Base-by-base conservation (phyloP, 257 asterid genomes). In the Striga asiatica region DNA sequence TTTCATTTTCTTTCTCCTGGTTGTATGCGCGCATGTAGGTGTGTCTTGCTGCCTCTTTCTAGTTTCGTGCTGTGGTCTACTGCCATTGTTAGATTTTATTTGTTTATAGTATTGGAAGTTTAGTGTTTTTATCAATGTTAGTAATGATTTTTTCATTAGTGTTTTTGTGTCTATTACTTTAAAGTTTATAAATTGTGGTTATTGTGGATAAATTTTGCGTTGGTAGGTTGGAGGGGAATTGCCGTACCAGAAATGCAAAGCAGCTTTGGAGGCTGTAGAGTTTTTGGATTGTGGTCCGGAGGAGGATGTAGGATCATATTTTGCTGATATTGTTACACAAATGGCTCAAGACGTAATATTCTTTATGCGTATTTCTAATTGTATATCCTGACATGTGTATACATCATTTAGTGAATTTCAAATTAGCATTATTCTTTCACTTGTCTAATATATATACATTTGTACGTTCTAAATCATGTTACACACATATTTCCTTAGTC, bases 261-360 rank as follows among this genome's bases (percentile, higher is more conserved):
- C 67, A 51, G 97, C 88, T 24, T 62, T 92, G 70, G 98, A 92
- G 74, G 94, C 97, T 0, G 89, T 78, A n/a, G 94, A 82, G 60
- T 88, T 88, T 62, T 61, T 50, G 38, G 98, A 88, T 56, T 71
- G 77, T 59, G 77, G 71, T 38, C 80, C 81, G 1, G 94, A 82
- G 23, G 94, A 67, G 56, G 97, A 87, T 66, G 62, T 88, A n/a
- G 94, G 95, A 55, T 92, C 98, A 10, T 76, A 79, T 78, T 81
- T 92, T 65, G 98, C 98, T 14, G 98, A 92, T 79, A 76, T 92
- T 71, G 84, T 92, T 58, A 65, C 93, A 45, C 97, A 87, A 71
- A 77, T 92, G 81, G 95, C 95, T 65, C 98, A 84, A 76, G 98
- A 92, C 54, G 98, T 92, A 68, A 80, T 95, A 70, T 71, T 11